These are phyloP conservation scores for Rhizopogon sp. DNA, from an alignment of 768 basidiomycete species.

Conservation along the genomic window DNA sequence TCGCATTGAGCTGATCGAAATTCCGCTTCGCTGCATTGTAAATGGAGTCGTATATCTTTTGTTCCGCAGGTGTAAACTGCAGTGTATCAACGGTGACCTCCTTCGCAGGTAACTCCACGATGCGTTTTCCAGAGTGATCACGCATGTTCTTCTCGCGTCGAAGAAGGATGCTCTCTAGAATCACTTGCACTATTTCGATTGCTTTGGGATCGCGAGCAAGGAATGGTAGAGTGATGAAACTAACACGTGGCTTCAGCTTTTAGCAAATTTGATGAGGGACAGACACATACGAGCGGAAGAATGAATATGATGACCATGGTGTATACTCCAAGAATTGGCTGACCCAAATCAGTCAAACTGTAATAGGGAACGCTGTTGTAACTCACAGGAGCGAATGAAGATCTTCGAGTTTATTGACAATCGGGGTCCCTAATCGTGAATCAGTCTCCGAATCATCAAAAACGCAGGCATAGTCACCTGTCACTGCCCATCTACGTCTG, in stretches of 20 bases:
- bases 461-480: constrained; percentile 40
- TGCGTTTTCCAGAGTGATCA: constrained; percentile 78
- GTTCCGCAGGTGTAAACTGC: constrained; percentile 76
- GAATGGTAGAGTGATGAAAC: constrained; percentile 91
- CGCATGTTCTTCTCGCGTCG: constrained; percentile 92
- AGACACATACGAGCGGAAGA: constrained; percentile 77
- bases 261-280: neutral
- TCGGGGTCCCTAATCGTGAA: constrained; percentile 71
- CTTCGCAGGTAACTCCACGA: constrained; percentile 86
- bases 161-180: constrained; percentile 81
- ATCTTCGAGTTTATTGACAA: constrained; percentile 91
- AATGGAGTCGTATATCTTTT: constrained; percentile 85
- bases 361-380: neutral
- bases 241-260: constrained; percentile 22
- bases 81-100: constrained; percentile 71
- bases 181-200: constrained; percentile 92
- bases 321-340: constrained; percentile 76
- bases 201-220: constrained; percentile 87
- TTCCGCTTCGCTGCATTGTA: constrained; percentile 73
- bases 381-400: constrained; percentile 75
- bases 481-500: constrained; percentile 84
- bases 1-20: constrained; percentile 75
- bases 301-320: constrained; percentile 79
- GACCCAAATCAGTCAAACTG: neutral
- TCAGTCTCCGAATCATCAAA: neutral